Conservation (phyloP, 352 stramenopile species). For the Paralagenidium karlingii region DNA sequence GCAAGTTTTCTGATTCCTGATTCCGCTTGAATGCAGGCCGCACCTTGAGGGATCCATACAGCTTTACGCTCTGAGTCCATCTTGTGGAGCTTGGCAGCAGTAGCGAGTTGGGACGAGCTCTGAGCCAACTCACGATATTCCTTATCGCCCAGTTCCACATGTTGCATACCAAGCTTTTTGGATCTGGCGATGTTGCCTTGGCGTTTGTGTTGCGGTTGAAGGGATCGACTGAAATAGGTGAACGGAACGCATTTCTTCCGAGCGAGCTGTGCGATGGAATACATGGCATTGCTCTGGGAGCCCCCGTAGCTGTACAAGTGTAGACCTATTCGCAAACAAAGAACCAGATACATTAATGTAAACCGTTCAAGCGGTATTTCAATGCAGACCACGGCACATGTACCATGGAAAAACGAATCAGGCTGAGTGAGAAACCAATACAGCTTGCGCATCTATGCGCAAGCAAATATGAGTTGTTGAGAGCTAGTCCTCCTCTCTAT, state of each 20-base stretch:
- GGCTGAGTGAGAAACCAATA: conserved; percentile 63
- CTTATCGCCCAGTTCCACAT: conserved; percentile 27
- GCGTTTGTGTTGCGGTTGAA: conserved; percentile 5
- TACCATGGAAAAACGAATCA: conserved; percentile 39
- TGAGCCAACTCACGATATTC: conserved; percentile 29
- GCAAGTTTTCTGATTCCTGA: conserved; percentile 41
- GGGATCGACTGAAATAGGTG: conserved; percentile 65
- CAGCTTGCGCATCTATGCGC: conserved; percentile 66
- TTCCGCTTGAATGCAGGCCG: conserved; percentile 42
- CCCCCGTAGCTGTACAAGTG: conserved; percentile 71
- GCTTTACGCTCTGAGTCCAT: too few species aligned
- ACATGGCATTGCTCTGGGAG: conserved; percentile 79
- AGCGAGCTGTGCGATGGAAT: conserved; percentile 71
- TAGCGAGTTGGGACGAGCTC: not conserved
- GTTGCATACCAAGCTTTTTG: conserved; percentile 42
- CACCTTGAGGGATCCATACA: conserved; percentile 58
- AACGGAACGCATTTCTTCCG: conserved; percentile 56
- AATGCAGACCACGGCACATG: not conserved
- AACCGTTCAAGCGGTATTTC: not conserved
- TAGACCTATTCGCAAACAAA: conserved; percentile 5
- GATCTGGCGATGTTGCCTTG: conserved; percentile 33
- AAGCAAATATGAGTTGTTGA: not conserved
- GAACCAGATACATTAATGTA: not conserved
- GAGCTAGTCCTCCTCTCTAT: not conserved
- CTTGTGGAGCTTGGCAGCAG: not conserved